A percentile compares a stretch with the other conserved stretches of the same genome.
Evolutionary conservation across 2,329 filamentous ascomycete genomes (phyloP).

Genomic region (Diaporthe australafricana): DNA sequence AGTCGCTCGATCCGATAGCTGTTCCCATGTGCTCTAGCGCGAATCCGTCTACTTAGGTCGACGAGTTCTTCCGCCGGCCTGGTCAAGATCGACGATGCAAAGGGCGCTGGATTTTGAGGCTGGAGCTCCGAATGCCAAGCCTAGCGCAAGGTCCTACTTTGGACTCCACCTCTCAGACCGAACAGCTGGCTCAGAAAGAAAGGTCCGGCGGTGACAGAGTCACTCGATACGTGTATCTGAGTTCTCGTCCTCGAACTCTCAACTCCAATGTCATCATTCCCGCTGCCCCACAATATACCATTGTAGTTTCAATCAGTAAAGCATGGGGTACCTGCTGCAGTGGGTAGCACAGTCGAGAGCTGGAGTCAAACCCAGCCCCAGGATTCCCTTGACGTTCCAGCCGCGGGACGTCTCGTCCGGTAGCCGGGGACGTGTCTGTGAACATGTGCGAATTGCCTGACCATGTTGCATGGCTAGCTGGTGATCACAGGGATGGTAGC

Average conservation of each 20-base stretch:
- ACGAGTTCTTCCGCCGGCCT: background rate
- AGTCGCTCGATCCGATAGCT: background rate
- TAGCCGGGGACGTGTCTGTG: conserved; percentile 29
- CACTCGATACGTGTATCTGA: background rate
- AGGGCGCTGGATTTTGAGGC: background rate
- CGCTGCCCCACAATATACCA: conserved; percentile 11
- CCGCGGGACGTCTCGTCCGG: conserved; percentile 34
- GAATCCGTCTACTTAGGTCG: background rate
- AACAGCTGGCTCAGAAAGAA: background rate
- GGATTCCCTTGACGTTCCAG: conserved; percentile 27
- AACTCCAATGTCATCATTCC: conserved; percentile 29
- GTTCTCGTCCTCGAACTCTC: conserved; percentile 13
- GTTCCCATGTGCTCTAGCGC: background rate
- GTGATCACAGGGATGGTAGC: conserved; percentile 30
- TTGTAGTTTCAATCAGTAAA: conserved; percentile 2
- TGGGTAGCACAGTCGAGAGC: background rate
- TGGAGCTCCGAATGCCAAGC: background rate
- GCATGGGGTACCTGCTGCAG: background rate
- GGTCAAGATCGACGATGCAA: background rate
- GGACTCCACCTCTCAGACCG: background rate
- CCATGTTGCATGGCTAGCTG: conserved; percentile 16
- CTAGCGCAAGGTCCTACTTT: background rate
- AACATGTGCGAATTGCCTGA: conserved; percentile 16
- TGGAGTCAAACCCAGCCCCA: conserved; percentile 8
- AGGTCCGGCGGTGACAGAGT: conserved; percentile 20